phyloP scores from a whole-genome alignment of 2,329 filamentous ascomycete species.

The Neofusicoccum cordaticola region DNA sequence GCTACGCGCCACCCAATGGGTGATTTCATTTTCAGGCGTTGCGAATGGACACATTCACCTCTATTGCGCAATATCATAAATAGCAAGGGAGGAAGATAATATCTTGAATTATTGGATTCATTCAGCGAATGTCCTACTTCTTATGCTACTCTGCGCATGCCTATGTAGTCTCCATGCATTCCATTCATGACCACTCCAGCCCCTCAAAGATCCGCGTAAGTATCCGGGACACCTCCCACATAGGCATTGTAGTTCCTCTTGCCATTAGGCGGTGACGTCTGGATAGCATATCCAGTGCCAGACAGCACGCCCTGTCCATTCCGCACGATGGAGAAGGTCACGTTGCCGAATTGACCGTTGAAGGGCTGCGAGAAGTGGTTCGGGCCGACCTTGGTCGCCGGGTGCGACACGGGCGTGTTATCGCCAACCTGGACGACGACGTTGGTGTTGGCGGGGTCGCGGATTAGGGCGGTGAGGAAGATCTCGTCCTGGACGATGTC shows the following conservation, averaged over 20 bases:
- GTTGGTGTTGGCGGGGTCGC: conserved; percentile 1
- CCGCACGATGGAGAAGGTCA: conserved; percentile 18
- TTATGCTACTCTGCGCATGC: too few relatives aligned
- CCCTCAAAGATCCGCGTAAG: background rate
- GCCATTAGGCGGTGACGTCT: conserved; percentile 1
- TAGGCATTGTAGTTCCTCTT: conserved; percentile 22
- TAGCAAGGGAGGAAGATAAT: too few relatives aligned
- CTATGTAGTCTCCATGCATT: background rate
- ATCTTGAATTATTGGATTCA: too few relatives aligned
- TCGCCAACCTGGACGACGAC: conserved; percentile 18
- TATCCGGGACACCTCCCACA: conserved; percentile 18
- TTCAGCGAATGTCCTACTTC: too few relatives aligned
- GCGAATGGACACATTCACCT: too few relatives aligned
- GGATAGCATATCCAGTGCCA: conserved; percentile 15
- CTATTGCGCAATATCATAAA: too few relatives aligned
- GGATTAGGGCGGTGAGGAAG: conserved; percentile 41
- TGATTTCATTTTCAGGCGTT: too few relatives aligned
- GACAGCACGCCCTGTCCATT: conserved; percentile 11
- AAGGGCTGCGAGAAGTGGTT: conserved; percentile 19
- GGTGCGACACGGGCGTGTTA: conserved; percentile 3
- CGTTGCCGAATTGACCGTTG: conserved; percentile 19
- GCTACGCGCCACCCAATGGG: too few relatives aligned
- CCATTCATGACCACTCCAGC: background rate
- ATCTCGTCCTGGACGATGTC: conserved; percentile 44
- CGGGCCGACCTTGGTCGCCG: conserved; percentile 1